Conservation (phyloP, 345 rosid species). For the Linum lewisii region DNA sequence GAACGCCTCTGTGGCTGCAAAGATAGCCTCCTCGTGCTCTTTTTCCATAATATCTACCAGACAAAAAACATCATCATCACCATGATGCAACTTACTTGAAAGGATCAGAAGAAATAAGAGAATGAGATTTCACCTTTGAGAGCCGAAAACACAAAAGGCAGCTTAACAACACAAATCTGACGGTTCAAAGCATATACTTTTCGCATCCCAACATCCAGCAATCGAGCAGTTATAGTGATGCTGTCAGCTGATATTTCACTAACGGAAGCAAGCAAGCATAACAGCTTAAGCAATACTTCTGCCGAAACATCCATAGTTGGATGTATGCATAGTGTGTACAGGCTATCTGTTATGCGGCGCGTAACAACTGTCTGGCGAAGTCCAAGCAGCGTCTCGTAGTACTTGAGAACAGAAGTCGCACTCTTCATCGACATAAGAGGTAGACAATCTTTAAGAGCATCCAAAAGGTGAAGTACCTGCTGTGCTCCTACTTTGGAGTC, state of each 20-base stretch:
- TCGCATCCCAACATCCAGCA: constrained; percentile 65
- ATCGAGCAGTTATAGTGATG: constrained; percentile 61
- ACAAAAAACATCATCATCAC: constrained; percentile 12
- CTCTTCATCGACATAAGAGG: constrained; percentile 56
- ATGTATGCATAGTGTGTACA: constrained; percentile 50
- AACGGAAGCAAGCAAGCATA: constrained; percentile 48
- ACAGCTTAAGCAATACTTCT: constrained; percentile 55
- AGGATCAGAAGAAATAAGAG: constrained; percentile 17
- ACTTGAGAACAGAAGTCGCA: constrained; percentile 41
- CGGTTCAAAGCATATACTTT: constrained; percentile 57
- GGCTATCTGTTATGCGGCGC: constrained; percentile 61
- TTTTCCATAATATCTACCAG: constrained; percentile 75
- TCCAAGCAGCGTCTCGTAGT: constrained; percentile 53
- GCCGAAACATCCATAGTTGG: constrained; percentile 47
- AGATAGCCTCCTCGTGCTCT: constrained; percentile 91
- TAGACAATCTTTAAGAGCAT: constrained; percentile 67
- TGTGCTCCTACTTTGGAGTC: constrained; percentile 57
- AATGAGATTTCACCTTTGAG: constrained; percentile 53
- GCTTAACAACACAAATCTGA: constrained; percentile 56
- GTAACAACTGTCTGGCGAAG: constrained; percentile 53
- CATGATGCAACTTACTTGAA: constrained; percentile 18
- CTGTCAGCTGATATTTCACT: constrained; percentile 61
- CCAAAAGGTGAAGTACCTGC: constrained; percentile 58
- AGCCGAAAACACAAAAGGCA: constrained; percentile 58
- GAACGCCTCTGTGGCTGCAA: constrained; percentile 65